phyloP scores from a whole-genome alignment of 2,329 filamentous ascomycete species.

The Zymoseptoria crescenta region DNA sequence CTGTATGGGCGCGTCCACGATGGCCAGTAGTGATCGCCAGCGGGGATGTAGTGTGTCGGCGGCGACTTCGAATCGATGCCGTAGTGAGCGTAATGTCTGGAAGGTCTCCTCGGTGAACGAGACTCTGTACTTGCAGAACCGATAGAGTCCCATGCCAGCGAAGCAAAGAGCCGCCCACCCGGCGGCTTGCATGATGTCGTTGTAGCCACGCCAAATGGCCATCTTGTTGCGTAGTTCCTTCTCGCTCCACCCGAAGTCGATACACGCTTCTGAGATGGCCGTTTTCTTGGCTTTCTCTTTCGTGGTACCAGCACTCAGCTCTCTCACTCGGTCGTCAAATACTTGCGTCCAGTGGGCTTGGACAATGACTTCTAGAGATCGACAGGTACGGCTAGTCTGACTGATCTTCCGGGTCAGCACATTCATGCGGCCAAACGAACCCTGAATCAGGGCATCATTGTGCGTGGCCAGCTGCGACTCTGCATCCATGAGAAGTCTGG shows the following conservation, averaged over 20 bases:
- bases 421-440: slow-evolving; percentile 36
- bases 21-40: slow-evolving; percentile 45
- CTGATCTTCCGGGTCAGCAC: slow-evolving; percentile 39
- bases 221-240: slow-evolving; percentile 50
- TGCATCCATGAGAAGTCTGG: slow-evolving; percentile 18
- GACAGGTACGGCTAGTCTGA: slow-evolving; percentile 45
- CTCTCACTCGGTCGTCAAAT: slow-evolving; percentile 45
- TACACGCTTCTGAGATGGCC: slow-evolving; percentile 47
- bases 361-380: slow-evolving; percentile 52
- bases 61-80: slow-evolving; percentile 37
- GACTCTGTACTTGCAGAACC: slow-evolving; percentile 53
- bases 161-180: slow-evolving; percentile 52
- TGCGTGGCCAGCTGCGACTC: slow-evolving; percentile 15
- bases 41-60: slow-evolving; percentile 26
- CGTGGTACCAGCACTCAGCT: slow-evolving; percentile 26
- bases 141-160: slow-evolving; percentile 50
- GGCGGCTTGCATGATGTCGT: slow-evolving; percentile 50
- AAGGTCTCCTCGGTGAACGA: slow-evolving; percentile 47
- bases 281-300: slow-evolving; percentile 43
- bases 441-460: slow-evolving; percentile 16
- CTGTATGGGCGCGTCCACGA: slow-evolving; percentile 38
- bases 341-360: slow-evolving; percentile 51
- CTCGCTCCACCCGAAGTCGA: slow-evolving; percentile 48
- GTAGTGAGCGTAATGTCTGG: slow-evolving; percentile 38
- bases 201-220: slow-evolving; percentile 51